Evolutionary conservation across 2,329 filamentous ascomycete genomes (phyloP), one percentile per base, ranked within the genome.

Genomic region (Fusarium sp.): DNA sequence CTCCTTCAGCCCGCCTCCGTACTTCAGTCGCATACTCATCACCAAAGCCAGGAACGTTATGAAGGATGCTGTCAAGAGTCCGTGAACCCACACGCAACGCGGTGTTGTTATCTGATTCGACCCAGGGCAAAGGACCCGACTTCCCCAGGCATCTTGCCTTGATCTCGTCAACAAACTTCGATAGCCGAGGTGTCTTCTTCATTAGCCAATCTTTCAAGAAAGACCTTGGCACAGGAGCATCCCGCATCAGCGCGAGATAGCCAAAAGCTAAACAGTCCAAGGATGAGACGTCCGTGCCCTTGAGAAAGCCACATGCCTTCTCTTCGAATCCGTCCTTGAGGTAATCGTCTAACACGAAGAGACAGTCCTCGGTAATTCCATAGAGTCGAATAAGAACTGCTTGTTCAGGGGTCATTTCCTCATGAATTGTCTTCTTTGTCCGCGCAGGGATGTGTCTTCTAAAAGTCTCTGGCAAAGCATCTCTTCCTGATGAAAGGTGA

Each of bases 251-350:
- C 3, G 89, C 86, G 36, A 98, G 82, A 77, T 97, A 97, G 13
- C 91, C 96, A 73, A 93, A 88, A 1, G 89, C 90, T 46, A 98
- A 78, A 76, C 93, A 97, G 78, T 98, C 94, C 24, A 97, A 65
- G 22, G 71, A 79, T 0, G 79, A 78, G 6, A 76, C 44, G 15
- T 62, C 44, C 0, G 64, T 62, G 1, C 61, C 57, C 3, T 64
- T 38, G 47, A 81, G 78, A 66, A 82, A 81, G 26, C 75, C 67
- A n/a, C 81, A 53, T 5, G 50, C 24, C 45, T 70, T 67, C 22
- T 73, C 67, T n/a, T 73, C 69, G 7, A 71, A 63, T 2, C 58
- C 59, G 7, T 50, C 46, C 2, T 71, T 62, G 40, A 83, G 59
- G 11, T 93, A 82, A 38, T 89, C 85, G 54, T 89, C 86, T 17